Base-by-base conservation (phyloP, 129 eudicot species). In the Arctium minus region DNA sequence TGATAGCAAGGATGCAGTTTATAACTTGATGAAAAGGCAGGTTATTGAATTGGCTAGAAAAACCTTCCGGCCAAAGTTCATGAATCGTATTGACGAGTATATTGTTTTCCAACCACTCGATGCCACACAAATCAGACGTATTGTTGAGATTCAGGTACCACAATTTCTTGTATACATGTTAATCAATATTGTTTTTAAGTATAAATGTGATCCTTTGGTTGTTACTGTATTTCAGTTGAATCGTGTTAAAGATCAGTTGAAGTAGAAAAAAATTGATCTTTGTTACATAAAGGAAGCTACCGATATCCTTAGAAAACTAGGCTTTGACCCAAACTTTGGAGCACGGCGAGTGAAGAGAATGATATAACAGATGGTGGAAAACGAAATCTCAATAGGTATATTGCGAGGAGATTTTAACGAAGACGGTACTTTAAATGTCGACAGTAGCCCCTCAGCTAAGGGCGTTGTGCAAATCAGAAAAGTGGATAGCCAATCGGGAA, bases 321-420 rank as follows among this genome's bases (percentile, higher is more conserved):
- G 97, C 8, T 96, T 89, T 56, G 97, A 96, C 78, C 99, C 97
- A 3, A 96, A 93, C 77, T 93, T 80, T 74, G 99, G 99, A 44
- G 99, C 97, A 3, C 85, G 99, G n/a, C 99, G 98, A 0, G 97
- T 96, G 81, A 96, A 96, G 84, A 86, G 99, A 38, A 97, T 93
- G 84, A 96, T 96, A 46, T 97, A 96, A 56, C 99, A 96, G 72
- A 80, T 96, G 95, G 94, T 93, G 60, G 99, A 96, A 88, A 96
- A 96, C 35, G 94, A 96, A 79, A 84, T 96, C 18, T 88, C 99
- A 3, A 88, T 93, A 94, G 87, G 91, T 75, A 80, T 96, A 30
- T 18, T 96, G 11, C 79, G 85, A 80, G 99, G 98, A 30, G 93
- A 91, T 70, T 86, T 87, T 15, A 86, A 86, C 53, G 99, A 96